Percentiles rank a stretch among this genome's conserved stretches.
These are phyloP conservation scores for Macaranga tanarius DNA, from an alignment of 441 rosid genomes.

Conservation along the genomic window DNA sequence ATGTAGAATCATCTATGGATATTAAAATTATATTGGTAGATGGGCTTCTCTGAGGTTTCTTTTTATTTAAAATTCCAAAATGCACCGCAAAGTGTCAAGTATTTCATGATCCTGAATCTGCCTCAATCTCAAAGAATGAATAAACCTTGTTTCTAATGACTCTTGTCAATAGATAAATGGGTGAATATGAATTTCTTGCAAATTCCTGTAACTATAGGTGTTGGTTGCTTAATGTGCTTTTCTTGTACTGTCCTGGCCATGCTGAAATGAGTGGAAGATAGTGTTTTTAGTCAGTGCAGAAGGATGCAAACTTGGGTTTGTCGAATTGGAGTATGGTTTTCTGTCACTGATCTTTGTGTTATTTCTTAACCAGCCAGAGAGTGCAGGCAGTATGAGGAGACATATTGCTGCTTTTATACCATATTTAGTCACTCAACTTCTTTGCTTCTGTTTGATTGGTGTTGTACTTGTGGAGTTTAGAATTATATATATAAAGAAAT, in stretches of 20 bases:
- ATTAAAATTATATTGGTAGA: not conserved
- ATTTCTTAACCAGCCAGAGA: conserved; percentile 70
- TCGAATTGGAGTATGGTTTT: not conserved
- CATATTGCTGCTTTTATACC: conserved; percentile 79
- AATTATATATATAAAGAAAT: too few species aligned
- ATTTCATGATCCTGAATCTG: not conserved
- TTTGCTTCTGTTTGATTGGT: too few species aligned
- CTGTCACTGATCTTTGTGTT: conserved; percentile 29
- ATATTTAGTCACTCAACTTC: too few species aligned
- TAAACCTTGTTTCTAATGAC: not conserved
- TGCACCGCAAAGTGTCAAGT: too few species aligned
- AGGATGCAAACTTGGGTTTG: not conserved
- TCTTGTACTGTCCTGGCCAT: not conserved
- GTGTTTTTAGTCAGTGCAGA: not conserved
- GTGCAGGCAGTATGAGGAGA: conserved; percentile 76
- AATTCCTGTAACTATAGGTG: not conserved
- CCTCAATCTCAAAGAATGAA: not conserved
- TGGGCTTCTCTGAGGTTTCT: not conserved
- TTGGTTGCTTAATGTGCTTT: not conserved
- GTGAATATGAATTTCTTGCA: not conserved
- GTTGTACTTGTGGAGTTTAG: too few species aligned
- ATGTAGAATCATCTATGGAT: not conserved
- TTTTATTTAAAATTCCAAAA: not conserved
- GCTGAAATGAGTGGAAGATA: not conserved
- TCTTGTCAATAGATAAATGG: not conserved